Base-by-base conservation (phyloP, 2,329 filamentous ascomycete genomes). In the Fusarium sp. region DNA sequence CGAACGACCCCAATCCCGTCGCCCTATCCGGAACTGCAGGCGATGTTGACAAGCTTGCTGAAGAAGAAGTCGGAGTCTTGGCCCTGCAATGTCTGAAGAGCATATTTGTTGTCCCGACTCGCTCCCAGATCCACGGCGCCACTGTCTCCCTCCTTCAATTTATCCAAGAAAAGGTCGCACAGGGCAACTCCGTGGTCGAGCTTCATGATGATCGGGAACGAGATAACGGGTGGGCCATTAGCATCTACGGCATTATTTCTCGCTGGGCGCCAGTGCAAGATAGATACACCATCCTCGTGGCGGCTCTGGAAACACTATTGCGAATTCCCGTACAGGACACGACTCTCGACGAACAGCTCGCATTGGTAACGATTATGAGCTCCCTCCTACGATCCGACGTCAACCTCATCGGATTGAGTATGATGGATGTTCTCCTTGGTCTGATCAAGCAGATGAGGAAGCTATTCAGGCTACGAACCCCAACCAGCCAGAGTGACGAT, bases 181-280 rank as follows among this genome's bases (percentile, higher is more conserved):
- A 85, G 71, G 80, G 82, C 63, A 83, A 86, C 69, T 76, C 75
- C 11, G 82, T 88, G 2, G 78, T 97, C 52, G 85, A 77, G 37
- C 77, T 79, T 23, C 77, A 84, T 55, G 72, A 78, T 15, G 68
- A 79, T 14, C 76, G 79, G 23, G 81, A 76, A 11, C 77, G 79
- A 41, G 84, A 86, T 70, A 81, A 82, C 42, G 91, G 88, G 48
- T 98, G 95, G 95, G 90, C 93, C 3, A 91, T 93, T 25, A 90
- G 89, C 58, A 84, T 98, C 49, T 93, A 96, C 76, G 88, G 91
- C 72, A 86, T 94, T 64, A 86, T 95, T 52, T 90, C 93, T 17
- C 88, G 89, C 59, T 98, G 94, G 94, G 91, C 94, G 1, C 94
- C 96, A 0, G 94, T 98, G 3, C 95, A 98, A 77, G 93, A 97